Evolutionary conservation across 306 rosid species (phyloP), one percentile per base, ranked within the genome.

Genomic region (Delonix regia): DNA sequence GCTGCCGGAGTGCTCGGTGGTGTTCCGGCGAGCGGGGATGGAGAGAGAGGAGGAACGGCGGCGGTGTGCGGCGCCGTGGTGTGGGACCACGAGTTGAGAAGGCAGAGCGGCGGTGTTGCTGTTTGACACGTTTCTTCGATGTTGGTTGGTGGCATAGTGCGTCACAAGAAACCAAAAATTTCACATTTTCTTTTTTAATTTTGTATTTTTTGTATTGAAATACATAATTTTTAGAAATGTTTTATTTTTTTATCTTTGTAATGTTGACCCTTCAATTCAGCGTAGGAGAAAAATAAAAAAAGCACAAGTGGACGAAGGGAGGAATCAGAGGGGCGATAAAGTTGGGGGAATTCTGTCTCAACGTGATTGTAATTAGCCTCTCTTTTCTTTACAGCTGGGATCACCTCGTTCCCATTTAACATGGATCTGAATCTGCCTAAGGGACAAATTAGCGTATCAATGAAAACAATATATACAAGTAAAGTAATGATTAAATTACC

Each of bases 1-100:
- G 87, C 67, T 95, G 74, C 99, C 99, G 65, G 99, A 93, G 34
- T 66, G 71, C 34, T 66, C 71, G 34, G 34, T 66, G 71, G 71
- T 66, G 10, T 66, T 66, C 71, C 71, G 71, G 71, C 71, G 71
- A 66, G 71, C 25, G 27, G 52, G 12, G 11, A 24, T 39, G 71
- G 52, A 66, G 9, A 66, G 71, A 11, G 71, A 19, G 52, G 71
- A 9, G 52, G 33, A 66, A 30, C 45, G 71, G n/a, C 71, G 71
- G 52, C 70, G 48, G 28, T 12, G 70, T 4, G 70, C 70, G 49
- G 16, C 71, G 33, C 8, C 71, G 33, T 66, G 71, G 71, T 66
- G 71, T 66, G 71, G 71, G 71, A 66, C 71, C 52, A 66, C 71
- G 11, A 66, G 71, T 41, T 66, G 34, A 66, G 33, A 0, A 9